Percentiles rank a stretch among this genome's conserved stretches.
Conservation (phyloP, 2,329 filamentous ascomycete species). For the Cladophialophora carrionii region DNA sequence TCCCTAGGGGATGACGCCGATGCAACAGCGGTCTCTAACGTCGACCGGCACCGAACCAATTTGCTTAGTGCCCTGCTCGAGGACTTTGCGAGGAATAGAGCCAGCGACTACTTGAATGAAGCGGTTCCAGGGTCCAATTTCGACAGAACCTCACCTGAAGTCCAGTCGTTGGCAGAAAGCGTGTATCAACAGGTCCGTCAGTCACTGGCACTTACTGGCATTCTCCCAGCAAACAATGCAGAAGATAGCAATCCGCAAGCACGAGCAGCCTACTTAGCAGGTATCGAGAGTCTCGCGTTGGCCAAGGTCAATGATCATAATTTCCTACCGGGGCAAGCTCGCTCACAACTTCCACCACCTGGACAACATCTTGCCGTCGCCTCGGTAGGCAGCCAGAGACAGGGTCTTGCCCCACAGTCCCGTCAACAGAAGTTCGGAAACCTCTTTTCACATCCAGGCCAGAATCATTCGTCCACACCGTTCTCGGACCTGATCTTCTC, state of each 20-base stretch:
- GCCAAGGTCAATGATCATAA: constrained; percentile 45
- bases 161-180: constrained; percentile 47
- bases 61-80: constrained; percentile 52
- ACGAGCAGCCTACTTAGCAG: constrained; percentile 46
- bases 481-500: constrained; percentile 32
- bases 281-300: constrained; percentile 48
- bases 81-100: constrained; percentile 50
- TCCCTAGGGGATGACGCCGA: constrained; percentile 28
- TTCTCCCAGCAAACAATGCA: constrained; percentile 48
- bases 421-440: constrained; percentile 35
- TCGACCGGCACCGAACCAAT: constrained; percentile 39
- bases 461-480: constrained; percentile 22
- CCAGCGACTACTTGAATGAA: constrained; percentile 50
- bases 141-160: constrained; percentile 50
- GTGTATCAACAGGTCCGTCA: constrained; percentile 50
- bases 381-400: constrained; percentile 17
- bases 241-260: constrained; percentile 25
- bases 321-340: constrained; percentile 6
- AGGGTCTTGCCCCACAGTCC: constrained; percentile 8
- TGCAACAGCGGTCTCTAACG: constrained; percentile 10
- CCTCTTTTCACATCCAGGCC: constrained; percentile 24
- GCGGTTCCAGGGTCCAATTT: constrained; percentile 45
- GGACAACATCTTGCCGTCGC: constrained; percentile 20
- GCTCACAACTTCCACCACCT: constrained; percentile 20
- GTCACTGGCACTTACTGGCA: constrained; percentile 48